Evolutionary conservation across 1,284 basidiomycete genomes (phyloP).

Genomic region (Malassezia caprae): DNA sequence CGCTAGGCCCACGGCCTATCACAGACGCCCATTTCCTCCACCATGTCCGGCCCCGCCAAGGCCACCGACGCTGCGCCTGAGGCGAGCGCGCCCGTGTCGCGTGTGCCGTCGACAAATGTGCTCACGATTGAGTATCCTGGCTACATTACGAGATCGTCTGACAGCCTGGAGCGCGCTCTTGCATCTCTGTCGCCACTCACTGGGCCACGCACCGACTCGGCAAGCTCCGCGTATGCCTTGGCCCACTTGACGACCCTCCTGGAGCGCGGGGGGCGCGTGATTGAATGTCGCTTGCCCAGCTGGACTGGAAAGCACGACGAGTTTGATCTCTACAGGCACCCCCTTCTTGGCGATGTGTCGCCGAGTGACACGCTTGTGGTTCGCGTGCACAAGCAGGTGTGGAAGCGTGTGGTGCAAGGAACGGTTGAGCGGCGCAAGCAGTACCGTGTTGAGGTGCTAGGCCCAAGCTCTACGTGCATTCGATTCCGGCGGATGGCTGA

Average conservation of each 20-base stretch:
- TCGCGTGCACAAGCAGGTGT: slow-evolving; percentile 3
- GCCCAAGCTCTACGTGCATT: slow-evolving; percentile 67
- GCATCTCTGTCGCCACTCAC: slow-evolving; percentile 25
- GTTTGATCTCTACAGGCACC: slow-evolving; percentile 11
- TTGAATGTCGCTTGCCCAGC: slow-evolving; percentile 32
- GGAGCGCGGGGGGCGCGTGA: slow-evolving; percentile 16
- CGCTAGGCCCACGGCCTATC: neutral
- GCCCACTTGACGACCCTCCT: slow-evolving; percentile 23
- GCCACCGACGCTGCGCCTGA: neutral
- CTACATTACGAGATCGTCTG: slow-evolving; percentile 2
- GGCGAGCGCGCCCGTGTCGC: slow-evolving; percentile 7
- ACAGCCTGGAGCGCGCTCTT: slow-evolving; percentile 28
- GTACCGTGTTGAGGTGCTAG: slow-evolving; percentile 67
- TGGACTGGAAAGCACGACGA: neutral
- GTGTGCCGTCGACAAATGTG: slow-evolving; percentile 23
- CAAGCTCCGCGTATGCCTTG: slow-evolving; percentile 20
- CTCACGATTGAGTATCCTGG: slow-evolving; percentile 41
- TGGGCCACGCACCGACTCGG: neutral
- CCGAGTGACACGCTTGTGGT: neutral
- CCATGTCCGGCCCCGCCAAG: neutral
- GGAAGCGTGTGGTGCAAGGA: neutral
- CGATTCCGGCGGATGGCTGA: slow-evolving; percentile 59
- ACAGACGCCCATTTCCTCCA: neutral
- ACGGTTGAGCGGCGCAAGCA: slow-evolving; percentile 20
- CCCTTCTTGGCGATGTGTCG: slow-evolving; percentile 13